Conservation (phyloP, 441 rosid genomes). For the Isatis lusitanica region DNA sequence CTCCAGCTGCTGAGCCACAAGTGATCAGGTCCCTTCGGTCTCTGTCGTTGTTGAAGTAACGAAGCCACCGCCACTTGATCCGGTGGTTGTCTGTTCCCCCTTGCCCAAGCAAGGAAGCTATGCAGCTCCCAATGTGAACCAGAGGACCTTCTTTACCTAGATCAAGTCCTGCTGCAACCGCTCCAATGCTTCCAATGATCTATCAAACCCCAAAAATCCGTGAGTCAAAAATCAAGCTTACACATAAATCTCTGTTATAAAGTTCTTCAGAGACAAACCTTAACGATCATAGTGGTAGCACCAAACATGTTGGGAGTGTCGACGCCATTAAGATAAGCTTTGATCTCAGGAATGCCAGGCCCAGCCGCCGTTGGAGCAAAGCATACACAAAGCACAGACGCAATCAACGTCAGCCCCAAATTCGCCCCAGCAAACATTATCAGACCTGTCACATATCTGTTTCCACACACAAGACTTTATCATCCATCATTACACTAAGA, state of each 20-base stretch:
- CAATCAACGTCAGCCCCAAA: constrained; percentile 61
- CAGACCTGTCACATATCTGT: constrained; percentile 74
- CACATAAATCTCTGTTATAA: not conserved
- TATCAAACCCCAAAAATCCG: constrained; percentile 16
- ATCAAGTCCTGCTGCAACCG: constrained; percentile 84
- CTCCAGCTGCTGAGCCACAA: constrained; percentile 81
- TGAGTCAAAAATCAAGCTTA: not conserved
- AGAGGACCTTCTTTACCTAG: constrained; percentile 90
- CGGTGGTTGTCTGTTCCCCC: constrained; percentile 78
- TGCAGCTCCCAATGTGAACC: constrained; percentile 83
- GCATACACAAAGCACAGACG: constrained; percentile 71
- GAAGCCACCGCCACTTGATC: constrained; percentile 80
- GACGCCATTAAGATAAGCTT: constrained; percentile 94
- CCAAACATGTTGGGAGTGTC: constrained; percentile 95
- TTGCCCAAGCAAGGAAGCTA: constrained; percentile 76
- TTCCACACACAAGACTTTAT: constrained; percentile 1
- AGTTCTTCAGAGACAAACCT: constrained; percentile 48
- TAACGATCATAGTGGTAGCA: constrained; percentile 70
- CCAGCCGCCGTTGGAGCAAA: constrained; percentile 98
- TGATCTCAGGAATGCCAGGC: constrained; percentile 96
- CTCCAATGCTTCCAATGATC: constrained; percentile 90
- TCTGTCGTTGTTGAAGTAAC: constrained; percentile 84
- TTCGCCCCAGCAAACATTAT: constrained; percentile 59
- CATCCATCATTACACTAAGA: not conserved
- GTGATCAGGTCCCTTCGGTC: constrained; percentile 89